Evolutionary conservation across 2,329 filamentous ascomycete genomes (phyloP).

Genomic region (Xylariomycetidae sp.): DNA sequence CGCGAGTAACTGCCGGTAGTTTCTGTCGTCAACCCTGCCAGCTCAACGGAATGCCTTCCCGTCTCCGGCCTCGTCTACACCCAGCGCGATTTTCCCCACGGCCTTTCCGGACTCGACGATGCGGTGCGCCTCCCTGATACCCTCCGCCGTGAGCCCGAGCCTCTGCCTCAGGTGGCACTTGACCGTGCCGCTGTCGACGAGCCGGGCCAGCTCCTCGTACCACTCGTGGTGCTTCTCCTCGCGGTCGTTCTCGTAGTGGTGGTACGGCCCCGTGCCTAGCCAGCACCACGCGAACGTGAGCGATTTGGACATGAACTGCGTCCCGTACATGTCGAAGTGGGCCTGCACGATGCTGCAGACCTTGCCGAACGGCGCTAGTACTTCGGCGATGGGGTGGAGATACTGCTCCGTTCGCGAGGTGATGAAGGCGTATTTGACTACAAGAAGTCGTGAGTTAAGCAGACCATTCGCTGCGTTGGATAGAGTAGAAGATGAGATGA

Average conservation of each 20-base stretch:
- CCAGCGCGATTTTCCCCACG: conserved; percentile 33
- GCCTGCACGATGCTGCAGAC: conserved; percentile 41
- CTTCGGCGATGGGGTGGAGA: conserved; percentile 29
- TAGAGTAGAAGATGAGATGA: too few species aligned
- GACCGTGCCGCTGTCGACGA: conserved; percentile 31
- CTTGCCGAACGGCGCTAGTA: conserved; percentile 39
- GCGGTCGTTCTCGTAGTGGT: conserved; percentile 26
- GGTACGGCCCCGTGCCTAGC: conserved; percentile 35
- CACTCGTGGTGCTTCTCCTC: conserved; percentile 34
- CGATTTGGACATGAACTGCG: conserved; percentile 41
- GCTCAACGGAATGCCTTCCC: conserved; percentile 12
- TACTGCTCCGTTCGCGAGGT: conserved; percentile 37
- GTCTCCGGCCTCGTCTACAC: conserved; percentile 23
- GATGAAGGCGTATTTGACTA: conserved; percentile 40
- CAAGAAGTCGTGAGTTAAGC: too few species aligned
- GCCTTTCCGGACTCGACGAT: conserved; percentile 31
- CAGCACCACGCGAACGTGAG: conserved; percentile 37
- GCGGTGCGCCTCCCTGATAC: conserved; percentile 34
- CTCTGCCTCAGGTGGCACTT: conserved; percentile 33
- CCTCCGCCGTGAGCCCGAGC: conserved; percentile 30
- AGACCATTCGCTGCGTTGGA: too few species aligned
- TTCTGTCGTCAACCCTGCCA: too few species aligned
- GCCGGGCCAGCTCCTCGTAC: conserved; percentile 28
- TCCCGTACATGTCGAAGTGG: conserved; percentile 37
- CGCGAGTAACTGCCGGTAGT: too few species aligned